phyloP scores from a whole-genome alignment of 495 filamentous ascomycete genomes.

The Platismatia glauca region DNA sequence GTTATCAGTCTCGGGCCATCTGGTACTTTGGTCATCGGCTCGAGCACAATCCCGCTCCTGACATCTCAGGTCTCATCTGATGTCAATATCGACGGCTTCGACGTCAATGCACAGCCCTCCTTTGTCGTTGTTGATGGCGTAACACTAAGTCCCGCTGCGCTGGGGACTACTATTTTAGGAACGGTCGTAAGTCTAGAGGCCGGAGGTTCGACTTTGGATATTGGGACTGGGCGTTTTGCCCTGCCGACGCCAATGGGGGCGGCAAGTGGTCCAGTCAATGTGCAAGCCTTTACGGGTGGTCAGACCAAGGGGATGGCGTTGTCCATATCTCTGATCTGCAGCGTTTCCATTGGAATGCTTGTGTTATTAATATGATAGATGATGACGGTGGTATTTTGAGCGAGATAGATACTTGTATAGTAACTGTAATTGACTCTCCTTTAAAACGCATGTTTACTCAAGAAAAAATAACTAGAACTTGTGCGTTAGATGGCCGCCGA shows the following conservation, averaged over 20 bases:
- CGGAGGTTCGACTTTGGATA: not conserved
- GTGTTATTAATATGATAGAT: no score
- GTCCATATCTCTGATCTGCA: not conserved
- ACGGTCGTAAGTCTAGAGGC: not conserved
- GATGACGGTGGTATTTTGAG: no score
- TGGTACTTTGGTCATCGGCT: not conserved
- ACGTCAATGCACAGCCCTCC: not conserved
- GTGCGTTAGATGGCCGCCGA: no score
- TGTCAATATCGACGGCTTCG: not conserved
- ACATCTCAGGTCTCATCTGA: not conserved
- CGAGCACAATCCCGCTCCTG: not conserved
- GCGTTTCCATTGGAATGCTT: no score
- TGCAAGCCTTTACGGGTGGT: not conserved
- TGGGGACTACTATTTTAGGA: not conserved
- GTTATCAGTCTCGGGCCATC: not conserved
- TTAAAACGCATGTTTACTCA: no score
- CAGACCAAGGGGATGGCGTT: not conserved
- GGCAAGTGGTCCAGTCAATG: not conserved
- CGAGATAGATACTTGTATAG: no score
- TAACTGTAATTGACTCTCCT: no score
- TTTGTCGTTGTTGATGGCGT: conserved; percentile 3
- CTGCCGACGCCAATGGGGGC: not conserved
- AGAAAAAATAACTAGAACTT: no score
- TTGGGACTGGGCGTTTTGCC: conserved; percentile 1
- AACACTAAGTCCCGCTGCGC: not conserved